A percentile compares a stretch with the other conserved stretches of the same genome.
These are phyloP conservation scores for Chaetomium sp. DNA, from an alignment of 2,329 filamentous ascomycete genomes.

Conservation along the genomic window DNA sequence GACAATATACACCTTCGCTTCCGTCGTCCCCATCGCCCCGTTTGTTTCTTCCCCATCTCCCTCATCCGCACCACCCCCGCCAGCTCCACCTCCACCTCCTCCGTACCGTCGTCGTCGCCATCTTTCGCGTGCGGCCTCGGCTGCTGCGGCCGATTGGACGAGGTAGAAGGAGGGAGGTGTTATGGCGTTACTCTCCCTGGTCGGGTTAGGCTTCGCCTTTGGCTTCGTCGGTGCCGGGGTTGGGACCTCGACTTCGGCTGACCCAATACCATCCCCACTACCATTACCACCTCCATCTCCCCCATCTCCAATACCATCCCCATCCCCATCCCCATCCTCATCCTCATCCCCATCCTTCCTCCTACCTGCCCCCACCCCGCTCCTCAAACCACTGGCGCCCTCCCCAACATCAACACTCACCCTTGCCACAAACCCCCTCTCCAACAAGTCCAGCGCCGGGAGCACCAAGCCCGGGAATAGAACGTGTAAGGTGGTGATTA, in stretches of 20 bases:
- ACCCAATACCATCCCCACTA: neutral
- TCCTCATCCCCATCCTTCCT: neutral
- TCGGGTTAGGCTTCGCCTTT: no score
- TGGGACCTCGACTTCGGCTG: no score
- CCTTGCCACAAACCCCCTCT: slow-evolving; percentile 64
- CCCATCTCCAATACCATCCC: neutral
- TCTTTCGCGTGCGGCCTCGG: neutral
- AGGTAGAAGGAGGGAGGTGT: slow-evolving; percentile 8
- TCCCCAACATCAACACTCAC: slow-evolving; percentile 29
- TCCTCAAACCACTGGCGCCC: neutral
- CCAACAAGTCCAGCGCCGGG: slow-evolving; percentile 80
- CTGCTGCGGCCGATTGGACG: slow-evolving; percentile 11
- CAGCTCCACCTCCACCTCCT: neutral
- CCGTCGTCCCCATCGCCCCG: slow-evolving; percentile 8
- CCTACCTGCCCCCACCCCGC: neutral
- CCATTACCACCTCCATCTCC: neutral
- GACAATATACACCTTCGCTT: slow-evolving; percentile 56
- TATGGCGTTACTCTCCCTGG: no score
- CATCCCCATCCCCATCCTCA: neutral
- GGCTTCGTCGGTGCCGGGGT: no score
- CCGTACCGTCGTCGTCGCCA: slow-evolving; percentile 8
- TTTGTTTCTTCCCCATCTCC: slow-evolving; percentile 21
- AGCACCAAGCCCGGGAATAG: slow-evolving; percentile 76
- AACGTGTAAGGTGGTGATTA: slow-evolving; percentile 76
- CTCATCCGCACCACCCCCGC: slow-evolving; percentile 9